Evolutionary conservation across 1,139 yeast species (phyloP), one percentile per base, ranked within the genome.

Genomic region (Geotrichum cucujoidarum): DNA sequence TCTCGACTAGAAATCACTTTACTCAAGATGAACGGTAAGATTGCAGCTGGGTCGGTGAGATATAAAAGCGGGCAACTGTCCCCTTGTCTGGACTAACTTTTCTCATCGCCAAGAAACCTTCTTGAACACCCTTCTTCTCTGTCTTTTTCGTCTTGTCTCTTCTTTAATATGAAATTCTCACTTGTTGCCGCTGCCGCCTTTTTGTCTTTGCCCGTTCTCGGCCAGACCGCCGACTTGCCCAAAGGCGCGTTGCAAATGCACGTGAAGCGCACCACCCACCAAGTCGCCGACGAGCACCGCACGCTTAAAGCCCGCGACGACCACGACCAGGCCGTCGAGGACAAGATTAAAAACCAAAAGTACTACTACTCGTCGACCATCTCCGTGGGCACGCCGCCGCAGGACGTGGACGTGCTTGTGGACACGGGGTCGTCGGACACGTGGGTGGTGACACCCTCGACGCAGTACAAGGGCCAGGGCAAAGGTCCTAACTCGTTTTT

Each of bases 361-460:
- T 66, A 55, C 54, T 67, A 53, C 54, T 69, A 69, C 55, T 55
- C 60, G 16, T 59, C 70, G 18, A 56, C 60, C n/a, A 60, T 66
- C 20, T 53, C 57, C 24, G 52, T 70, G 29, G 75, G 75, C 8
- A 61, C 66, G 13, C 69, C 72, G 11, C 57, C 62, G 4, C 70
- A 68, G 53, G 51, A 57, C 42, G 60, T 68, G 31, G 58, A 57
- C 22, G 65, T 70, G 31, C 57, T 69, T 47, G 51, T 71, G 40
- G 75, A 71, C 55, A 71, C 75, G 10, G 74, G 74, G 3, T 68
- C 73, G 10, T 60, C 72, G 13, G 74, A 70, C 53, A 64, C 72
- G 31, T 49, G 52, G 52, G 52, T 49, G 3, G 36, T 45, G 39
- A 70, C 66, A 7, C 58, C 68, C 4, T 57, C 58, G 20, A 63